These are phyloP conservation scores for Cornus florida DNA, from an alignment of 148 eudicot genomes.

Conservation along the genomic window DNA sequence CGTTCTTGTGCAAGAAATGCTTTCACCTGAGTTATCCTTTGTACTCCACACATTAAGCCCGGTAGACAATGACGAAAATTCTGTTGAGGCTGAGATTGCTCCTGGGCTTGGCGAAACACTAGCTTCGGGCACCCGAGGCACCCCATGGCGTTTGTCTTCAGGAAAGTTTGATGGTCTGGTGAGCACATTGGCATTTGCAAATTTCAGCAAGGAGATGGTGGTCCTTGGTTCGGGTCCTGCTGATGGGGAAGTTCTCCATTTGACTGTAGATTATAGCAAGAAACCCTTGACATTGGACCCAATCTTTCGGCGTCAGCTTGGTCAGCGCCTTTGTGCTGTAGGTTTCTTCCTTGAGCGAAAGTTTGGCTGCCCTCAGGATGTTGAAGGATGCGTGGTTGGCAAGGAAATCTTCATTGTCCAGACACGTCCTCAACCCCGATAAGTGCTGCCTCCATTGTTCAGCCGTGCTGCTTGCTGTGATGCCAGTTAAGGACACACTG, in stretches of 20 bases:
- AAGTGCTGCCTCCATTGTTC: background rate
- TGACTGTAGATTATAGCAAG: slow-evolving; percentile 82
- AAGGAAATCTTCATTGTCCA: slow-evolving; percentile 76
- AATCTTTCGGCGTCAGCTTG: slow-evolving; percentile 63
- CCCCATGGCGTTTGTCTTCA: slow-evolving; percentile 80
- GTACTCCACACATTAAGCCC: slow-evolving; percentile 93
- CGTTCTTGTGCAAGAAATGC: slow-evolving; percentile 84
- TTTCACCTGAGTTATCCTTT: slow-evolving; percentile 76
- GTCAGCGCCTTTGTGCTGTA: slow-evolving; percentile 75
- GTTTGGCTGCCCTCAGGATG: slow-evolving; percentile 85
- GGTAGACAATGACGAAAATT: slow-evolving; percentile 52
- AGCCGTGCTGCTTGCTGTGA: background rate
- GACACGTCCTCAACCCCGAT: slow-evolving; percentile 80
- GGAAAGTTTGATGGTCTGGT: slow-evolving; percentile 75
- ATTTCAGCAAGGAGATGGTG: slow-evolving; percentile 86
- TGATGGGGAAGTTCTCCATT: slow-evolving; percentile 65
- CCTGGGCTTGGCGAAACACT: slow-evolving; percentile 94
- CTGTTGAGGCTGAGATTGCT: slow-evolving; percentile 85
- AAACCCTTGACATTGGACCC: slow-evolving; percentile 72
- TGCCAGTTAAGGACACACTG: background rate
- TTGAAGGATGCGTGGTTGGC: slow-evolving; percentile 92
- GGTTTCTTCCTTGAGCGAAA: slow-evolving; percentile 81
- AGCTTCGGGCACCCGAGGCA: slow-evolving; percentile 88
- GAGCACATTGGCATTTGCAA: slow-evolving; percentile 75
- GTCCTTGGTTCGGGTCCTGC: slow-evolving; percentile 56